These are phyloP conservation scores for Klebsormidium nitens DNA, from an alignment of 139 green algal genomes.

Conservation along the genomic window DNA sequence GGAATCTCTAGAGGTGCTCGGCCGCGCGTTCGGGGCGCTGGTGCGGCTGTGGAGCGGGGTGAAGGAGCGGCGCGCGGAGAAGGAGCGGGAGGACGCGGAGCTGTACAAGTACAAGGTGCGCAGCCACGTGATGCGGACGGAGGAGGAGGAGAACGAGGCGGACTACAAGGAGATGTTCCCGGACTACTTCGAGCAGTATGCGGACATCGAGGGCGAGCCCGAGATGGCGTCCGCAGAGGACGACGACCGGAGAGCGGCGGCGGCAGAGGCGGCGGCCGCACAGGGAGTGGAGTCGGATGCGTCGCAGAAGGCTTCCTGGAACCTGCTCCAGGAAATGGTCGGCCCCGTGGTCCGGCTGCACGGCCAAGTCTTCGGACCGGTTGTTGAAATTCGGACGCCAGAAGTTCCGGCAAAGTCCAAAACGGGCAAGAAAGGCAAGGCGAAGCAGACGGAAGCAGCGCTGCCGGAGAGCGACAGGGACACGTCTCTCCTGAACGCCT, in stretches of 20 bases:
- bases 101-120: constrained; percentile 22
- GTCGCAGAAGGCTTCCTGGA: too few species aligned
- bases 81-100: constrained; percentile 55
- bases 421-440: too few species aligned
- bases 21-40: background rate
- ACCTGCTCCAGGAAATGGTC: too few species aligned
- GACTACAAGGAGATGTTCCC: constrained; percentile 50
- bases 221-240: constrained; percentile 52
- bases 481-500: too few species aligned
- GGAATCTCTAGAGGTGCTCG: too few species aligned
- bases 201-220: constrained; percentile 51
- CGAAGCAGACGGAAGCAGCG: too few species aligned
- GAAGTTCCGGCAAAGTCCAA: too few species aligned
- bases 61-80: constrained; percentile 48
- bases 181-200: constrained; percentile 61
- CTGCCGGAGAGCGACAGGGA: too few species aligned
- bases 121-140: constrained; percentile 14
- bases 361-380: too few species aligned
- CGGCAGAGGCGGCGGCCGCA: constrained; percentile 16
- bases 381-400: too few species aligned
- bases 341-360: too few species aligned
- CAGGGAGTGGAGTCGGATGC: too few species aligned
- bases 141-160: constrained; percentile 57
- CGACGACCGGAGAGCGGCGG: constrained; percentile 51
- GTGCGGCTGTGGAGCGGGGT: constrained; percentile 32